Percentiles rank a stretch among this genome's conserved stretches.
Conservation (phyloP, 2,329 filamentous ascomycete genomes). For the Ophiocordyceps camponoti-saundersi region DNA sequence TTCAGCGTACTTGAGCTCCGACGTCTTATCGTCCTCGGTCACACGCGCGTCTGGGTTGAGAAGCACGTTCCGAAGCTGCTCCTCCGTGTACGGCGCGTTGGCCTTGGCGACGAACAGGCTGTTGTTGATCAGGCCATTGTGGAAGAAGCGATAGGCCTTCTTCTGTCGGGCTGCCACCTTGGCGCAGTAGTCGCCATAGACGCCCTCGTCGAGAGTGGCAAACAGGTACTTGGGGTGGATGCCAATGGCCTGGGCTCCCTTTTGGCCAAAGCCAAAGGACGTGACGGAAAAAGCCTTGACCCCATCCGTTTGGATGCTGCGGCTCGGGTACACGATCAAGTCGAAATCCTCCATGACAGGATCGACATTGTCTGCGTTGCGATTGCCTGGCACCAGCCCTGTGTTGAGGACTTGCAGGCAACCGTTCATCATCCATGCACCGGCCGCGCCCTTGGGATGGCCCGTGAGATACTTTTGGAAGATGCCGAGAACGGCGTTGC, state of each 20-base stretch:
- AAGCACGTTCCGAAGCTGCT: slow-evolving; percentile 74
- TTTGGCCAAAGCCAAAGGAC: slow-evolving; percentile 98
- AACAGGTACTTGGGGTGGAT: slow-evolving; percentile 94
- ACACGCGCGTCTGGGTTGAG: slow-evolving; percentile 90
- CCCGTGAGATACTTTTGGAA: slow-evolving; percentile 99
- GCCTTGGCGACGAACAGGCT: slow-evolving; percentile 91
- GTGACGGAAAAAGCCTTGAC: slow-evolving; percentile 98
- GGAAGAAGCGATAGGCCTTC: slow-evolving; percentile 97
- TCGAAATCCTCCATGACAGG: slow-evolving; percentile 95
- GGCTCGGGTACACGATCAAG: slow-evolving; percentile 92
- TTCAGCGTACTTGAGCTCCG: slow-evolving; percentile 55
- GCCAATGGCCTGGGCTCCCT: slow-evolving; percentile 93
- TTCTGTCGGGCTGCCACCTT: slow-evolving; percentile 92
- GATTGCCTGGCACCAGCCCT: slow-evolving; percentile 88
- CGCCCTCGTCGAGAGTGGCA: slow-evolving; percentile 75
- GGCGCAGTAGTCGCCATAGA: slow-evolving; percentile 64
- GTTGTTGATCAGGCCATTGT: slow-evolving; percentile 97
- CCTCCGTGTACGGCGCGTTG: slow-evolving; percentile 76
- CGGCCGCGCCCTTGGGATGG: slow-evolving; percentile 96
- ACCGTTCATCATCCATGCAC: slow-evolving; percentile 99
- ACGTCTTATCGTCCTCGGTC: slow-evolving; percentile 68
- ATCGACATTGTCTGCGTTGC: slow-evolving; percentile 95
- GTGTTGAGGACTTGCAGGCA: slow-evolving; percentile 89
- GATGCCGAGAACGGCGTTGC: slow-evolving; percentile 87
- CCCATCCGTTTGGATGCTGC: slow-evolving; percentile 89